Evolutionary conservation across 2,329 filamentous ascomycete species (phyloP), one percentile per base, ranked within the genome.

Genomic region (Tolypocladium album): DNA sequence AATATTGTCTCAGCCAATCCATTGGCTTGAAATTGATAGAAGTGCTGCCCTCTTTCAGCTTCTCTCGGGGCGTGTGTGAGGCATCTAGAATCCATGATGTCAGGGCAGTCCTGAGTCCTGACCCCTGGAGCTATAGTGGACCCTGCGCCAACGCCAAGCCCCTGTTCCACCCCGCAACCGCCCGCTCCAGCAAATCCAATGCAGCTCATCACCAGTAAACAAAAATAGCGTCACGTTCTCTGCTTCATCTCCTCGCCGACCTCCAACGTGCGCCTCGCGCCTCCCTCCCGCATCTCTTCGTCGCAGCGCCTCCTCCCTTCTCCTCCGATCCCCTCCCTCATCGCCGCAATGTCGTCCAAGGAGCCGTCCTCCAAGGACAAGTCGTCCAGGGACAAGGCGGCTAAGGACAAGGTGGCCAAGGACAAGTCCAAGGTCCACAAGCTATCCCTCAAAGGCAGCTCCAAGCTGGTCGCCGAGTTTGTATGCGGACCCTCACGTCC

Each of bases 401-500:
- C 24, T 15, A 52, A n/a, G 47, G 27, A 31, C 27, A 52, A 34
- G 59, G 60, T 73, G 58, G 76, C 80, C 57, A 86, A 85, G 74
- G 83, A 87, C 69, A 92, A 92, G 70, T 90, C 90, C 67, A 96
- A 97, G 76, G 86, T 92, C 62, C 94, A 99, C 79, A 97, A 96
- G 81, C 84, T 99, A 64, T 90, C 92, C 43, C 81, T 97, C 63
- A 93, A 92, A 75, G 90, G 89, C 76, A 84, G 78, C 67, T 85
- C 91, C 45, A 95, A 93, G 76, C 84, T 96, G 43, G 92, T 97
- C 61, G 89, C 93, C 53, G 94, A 99, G 79, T 99, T 99, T 74
- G 92, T 96, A 53, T 24, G 45, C 45, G 6, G 4, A 27, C 13
- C 40, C 20, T 6, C 40, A 43, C n/a, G 20, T 20, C 40, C 39